A percentile compares a stretch with the other conserved stretches of the same genome.
Conservation (phyloP, 306 rosid genomes). For the Neltuma alba region DNA sequence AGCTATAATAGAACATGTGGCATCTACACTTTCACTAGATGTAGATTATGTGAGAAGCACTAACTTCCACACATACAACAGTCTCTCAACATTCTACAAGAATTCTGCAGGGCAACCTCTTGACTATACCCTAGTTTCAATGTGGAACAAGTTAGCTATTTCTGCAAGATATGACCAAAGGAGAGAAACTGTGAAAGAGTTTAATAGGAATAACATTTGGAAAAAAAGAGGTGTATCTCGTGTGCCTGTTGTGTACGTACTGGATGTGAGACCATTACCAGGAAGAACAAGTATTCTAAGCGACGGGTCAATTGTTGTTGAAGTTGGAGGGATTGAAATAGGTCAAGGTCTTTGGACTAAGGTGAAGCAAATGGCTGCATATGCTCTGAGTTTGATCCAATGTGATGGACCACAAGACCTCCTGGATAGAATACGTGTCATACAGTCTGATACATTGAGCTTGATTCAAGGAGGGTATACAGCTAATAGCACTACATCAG, state of each 20-base stretch:
- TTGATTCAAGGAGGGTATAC: slow-evolving; percentile 87
- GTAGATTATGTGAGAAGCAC: too few relatives aligned
- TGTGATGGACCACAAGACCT: too few relatives aligned
- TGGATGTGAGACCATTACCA: slow-evolving; percentile 56
- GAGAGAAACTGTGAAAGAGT: slow-evolving; percentile 56
- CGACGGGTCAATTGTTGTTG: slow-evolving; percentile 79
- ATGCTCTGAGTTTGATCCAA: too few relatives aligned
- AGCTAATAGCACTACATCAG: slow-evolving; percentile 90
- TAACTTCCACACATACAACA: too few relatives aligned
- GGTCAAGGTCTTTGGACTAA: too few relatives aligned
- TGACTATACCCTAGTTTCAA: slow-evolving; percentile 76
- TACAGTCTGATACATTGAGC: slow-evolving; percentile 79
- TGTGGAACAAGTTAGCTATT: slow-evolving; percentile 71
- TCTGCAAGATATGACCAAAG: slow-evolving; percentile 63
- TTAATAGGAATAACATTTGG: slow-evolving; percentile 71
- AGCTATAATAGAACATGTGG: too few relatives aligned
- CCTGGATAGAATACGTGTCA: too few relatives aligned
- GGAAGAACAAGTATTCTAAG: slow-evolving; percentile 74
- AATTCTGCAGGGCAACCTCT: too few relatives aligned
- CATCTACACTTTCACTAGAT: too few relatives aligned
- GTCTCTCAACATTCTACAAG: too few relatives aligned
- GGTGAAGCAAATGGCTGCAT: too few relatives aligned
- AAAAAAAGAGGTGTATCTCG: slow-evolving; percentile 81
- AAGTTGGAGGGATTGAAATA: too few relatives aligned
- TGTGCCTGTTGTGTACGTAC: slow-evolving; percentile 53